Base-by-base conservation (phyloP, 148 eudicot species). In the Cornus controversa region DNA sequence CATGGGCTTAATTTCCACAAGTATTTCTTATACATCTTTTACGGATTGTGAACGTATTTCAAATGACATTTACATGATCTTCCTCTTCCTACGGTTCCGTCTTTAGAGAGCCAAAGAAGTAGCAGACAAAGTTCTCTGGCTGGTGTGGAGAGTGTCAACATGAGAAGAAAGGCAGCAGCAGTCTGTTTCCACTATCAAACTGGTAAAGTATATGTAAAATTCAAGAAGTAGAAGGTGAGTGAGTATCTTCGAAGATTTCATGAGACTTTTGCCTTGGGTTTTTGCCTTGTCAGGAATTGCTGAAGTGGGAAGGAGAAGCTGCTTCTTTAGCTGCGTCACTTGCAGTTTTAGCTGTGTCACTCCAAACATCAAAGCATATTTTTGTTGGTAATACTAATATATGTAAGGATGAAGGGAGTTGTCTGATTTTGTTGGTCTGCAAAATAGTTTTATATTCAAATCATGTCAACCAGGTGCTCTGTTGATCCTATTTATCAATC, bases 61-160 rank as follows among this genome's bases (percentile, higher is more conserved):
- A n/a, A n/a, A n/a, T n/a, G n/a, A n/a, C n/a, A n/a, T n/a, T n/a
- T n/a, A n/a, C 47, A 53, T 22, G 36, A 37, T 36, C 42, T 71
- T 53, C 6, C 45, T 40, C 50, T 72, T 26, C 62, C 67, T 81
- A 36, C 89, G 93, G 99, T 82, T 90, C 98, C 45, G 90, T 87
- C 23, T 96, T 96, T 80, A 90, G 98, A 65, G 99, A 93, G 85
- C 89, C 89, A 81, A 91, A 83, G 78, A 96, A 91, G 47, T 92
- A 91, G 73, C 94, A 93, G 82, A 90, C 83, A 78, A 97, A 93
- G 72, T 93, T 88, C 84, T 87, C 94, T 31, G 85, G 85, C 84
- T 96, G 99, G 99, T 93, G 99, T 60, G 91, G 93, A 66, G 98
- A 91, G 81, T 96, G 99, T 77, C 94, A 84, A 42, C 83, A 90